Evolutionary conservation across 2,329 filamentous ascomycete genomes (phyloP).

Genomic region (Sporothrix sp.): DNA sequence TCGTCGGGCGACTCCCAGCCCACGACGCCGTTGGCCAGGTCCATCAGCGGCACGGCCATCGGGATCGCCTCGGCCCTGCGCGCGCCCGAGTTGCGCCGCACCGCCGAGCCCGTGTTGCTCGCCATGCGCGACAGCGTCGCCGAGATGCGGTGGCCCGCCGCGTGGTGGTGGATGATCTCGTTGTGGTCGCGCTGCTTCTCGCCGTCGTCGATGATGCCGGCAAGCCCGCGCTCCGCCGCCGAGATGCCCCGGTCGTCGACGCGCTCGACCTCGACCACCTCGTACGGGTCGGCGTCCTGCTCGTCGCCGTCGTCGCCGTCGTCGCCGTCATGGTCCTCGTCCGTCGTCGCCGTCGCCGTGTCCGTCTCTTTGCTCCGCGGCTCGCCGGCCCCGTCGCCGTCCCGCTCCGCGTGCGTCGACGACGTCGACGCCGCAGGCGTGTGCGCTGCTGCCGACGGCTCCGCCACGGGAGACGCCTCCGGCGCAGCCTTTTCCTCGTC

Average conservation of each 20-base stretch:
- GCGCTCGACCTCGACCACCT: not conserved
- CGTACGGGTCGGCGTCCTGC: not conserved
- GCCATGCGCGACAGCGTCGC: slow-evolving; percentile 15
- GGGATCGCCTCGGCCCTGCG: not conserved
- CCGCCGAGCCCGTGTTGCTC: slow-evolving; percentile 13
- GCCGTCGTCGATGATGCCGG: not conserved
- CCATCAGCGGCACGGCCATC: slow-evolving; percentile 33
- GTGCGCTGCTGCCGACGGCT: not conserved
- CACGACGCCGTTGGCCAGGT: slow-evolving; percentile 44
- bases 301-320: not conserved
- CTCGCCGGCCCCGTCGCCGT: not conserved
- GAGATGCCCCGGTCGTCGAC: not conserved
- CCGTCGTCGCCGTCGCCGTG: not conserved
- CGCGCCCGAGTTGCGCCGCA: not conserved
- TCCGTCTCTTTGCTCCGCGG: not conserved
- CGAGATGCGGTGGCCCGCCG: not conserved
- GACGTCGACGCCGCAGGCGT: not conserved
- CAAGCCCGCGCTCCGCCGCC: not conserved
- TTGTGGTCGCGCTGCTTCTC: not conserved
- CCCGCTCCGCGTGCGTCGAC: not conserved
- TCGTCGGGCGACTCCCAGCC: slow-evolving; percentile 52
- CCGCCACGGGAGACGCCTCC: not conserved
- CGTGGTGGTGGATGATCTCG: not conserved
- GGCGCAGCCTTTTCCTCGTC: not conserved
- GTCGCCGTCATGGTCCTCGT: not conserved